Conservation (phyloP, 305 asterid genomes). For the Fraxinus paxiana region DNA sequence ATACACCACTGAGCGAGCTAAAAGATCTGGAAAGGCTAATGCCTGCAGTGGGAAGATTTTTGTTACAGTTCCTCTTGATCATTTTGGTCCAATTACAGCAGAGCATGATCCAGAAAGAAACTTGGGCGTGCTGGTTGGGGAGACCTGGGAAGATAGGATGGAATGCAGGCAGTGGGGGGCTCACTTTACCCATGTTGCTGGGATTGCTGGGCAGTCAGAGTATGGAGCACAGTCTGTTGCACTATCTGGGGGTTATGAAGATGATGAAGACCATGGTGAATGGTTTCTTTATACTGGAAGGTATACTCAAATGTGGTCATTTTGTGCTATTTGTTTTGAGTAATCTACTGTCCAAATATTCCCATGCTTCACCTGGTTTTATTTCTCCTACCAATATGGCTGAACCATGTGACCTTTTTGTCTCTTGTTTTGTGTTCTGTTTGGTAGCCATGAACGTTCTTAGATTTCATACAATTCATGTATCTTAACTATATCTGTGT, state of each 20-base stretch:
- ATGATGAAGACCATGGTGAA: constrained; percentile 91
- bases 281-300: constrained; percentile 98
- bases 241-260: constrained; percentile 83
- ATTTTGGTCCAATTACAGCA: constrained; percentile 74
- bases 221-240: constrained; percentile 91
- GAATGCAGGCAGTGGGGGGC: constrained; percentile 97
- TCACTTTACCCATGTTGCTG: constrained; percentile 84
- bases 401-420: neutral
- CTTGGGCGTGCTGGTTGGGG: constrained; percentile 76
- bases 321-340: neutral
- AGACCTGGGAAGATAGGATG: constrained; percentile 81
- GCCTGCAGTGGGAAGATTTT: constrained; percentile 90
- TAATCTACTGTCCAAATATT: neutral
- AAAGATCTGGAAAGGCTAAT: constrained; percentile 81
- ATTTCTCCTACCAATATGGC: neutral
- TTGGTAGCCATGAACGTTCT: neutral
- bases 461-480: neutral
- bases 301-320: constrained; percentile 29
- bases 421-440: neutral
- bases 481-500: neutral
- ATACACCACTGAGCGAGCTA: constrained; percentile 75
- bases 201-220: constrained; percentile 75
- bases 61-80: constrained; percentile 75
- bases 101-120: constrained; percentile 70
- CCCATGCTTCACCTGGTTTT: neutral